Evolutionary conservation across 441 rosid genomes (phyloP), one percentile per base, ranked within the genome.

Genomic region (Euphorbia neoarborescens): DNA sequence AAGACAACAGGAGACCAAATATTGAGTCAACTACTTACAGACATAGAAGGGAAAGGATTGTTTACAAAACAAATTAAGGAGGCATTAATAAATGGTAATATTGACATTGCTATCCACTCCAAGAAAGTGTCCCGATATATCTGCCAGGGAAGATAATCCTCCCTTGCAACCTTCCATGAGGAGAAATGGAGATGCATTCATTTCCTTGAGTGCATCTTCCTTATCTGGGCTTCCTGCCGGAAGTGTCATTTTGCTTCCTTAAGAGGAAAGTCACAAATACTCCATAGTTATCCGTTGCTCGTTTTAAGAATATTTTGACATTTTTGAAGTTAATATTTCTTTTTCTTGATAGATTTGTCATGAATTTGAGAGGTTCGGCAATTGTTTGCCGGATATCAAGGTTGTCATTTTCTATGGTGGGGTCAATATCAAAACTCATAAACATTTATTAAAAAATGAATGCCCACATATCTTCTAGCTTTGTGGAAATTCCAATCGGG

Each of bases 381-480:
- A 96, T 12, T 92, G 92, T 73, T 79, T 94, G 28, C 93, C 97
- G 7, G 97, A 94, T 62, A 88, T 81, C 38, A 94, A 94, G 86
- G 88, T 94, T 75, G 91, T 96, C 17, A 96, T 94, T 76, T 94
- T 94, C 74, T 94, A 94, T 35, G 99, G 96, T 38, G 99, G 99
- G 38, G 99, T 94, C 75, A 86, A 88, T 81, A 84, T 90, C 71
- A 94, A 89, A 79, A 78, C 80, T 81, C 99, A 94, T 82, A 94
- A 90, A 71, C 96, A 94, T 48, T 66, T 94, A 46, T 79, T 94
- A 78, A 94, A 94, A 84, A 94, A 94, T 86, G 99, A 94, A 76
- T 94, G 99, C 71, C 97, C 99, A 50, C 98, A 94, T 74, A 86
- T 94, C n/a, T n/a, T n/a, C n/a, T n/a, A n/a, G n/a, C n/a, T n/a